A percentile compares a stretch with the other conserved stretches of the same genome.
These are phyloP conservation scores for Claviceps africana DNA, from an alignment of 2,329 filamentous ascomycete genomes.

Conservation along the genomic window DNA sequence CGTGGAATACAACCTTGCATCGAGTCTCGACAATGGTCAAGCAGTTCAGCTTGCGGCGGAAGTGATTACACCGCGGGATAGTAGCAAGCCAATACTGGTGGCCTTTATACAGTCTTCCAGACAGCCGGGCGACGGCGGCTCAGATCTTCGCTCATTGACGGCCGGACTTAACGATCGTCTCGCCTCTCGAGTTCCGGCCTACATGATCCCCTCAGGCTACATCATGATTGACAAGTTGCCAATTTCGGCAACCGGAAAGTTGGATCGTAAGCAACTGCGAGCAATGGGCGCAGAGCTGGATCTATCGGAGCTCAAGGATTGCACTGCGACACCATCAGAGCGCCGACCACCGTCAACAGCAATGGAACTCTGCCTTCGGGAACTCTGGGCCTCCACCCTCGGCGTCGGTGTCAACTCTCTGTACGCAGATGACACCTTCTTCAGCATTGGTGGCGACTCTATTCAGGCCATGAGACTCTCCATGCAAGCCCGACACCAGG, in stretches of 20 bases:
- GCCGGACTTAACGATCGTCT: background rate
- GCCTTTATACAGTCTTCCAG: constrained; percentile 2
- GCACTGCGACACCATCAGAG: background rate
- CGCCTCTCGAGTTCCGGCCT: background rate
- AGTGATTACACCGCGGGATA: constrained; percentile 2
- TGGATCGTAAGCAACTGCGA: constrained; percentile 3
- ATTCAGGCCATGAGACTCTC: constrained; percentile 6
- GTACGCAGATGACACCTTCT: constrained; percentile 6
- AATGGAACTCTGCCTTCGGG: constrained; percentile 9
- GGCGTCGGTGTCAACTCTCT: background rate
- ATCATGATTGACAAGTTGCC: constrained; percentile 1
- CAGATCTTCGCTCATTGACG: background rate
- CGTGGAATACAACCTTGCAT: constrained; percentile 1
- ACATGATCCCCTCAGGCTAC: constrained; percentile 2
- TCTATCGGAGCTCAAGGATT: background rate
- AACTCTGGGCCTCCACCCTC: constrained; percentile 1
- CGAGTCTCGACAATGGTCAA: background rate
- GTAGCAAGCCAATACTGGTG: constrained; percentile 1
- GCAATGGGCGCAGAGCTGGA: background rate
- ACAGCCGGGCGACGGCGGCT: background rate
- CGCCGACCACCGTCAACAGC: constrained; percentile 4
- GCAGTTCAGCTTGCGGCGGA: constrained; percentile 3
- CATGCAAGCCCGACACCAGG: background rate
- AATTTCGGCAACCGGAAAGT: constrained; percentile 1
- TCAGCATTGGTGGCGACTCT: constrained; percentile 7